Conservation (phyloP, 1,139 yeast genomes). For the Geotrichum phurueaensis region DNA sequence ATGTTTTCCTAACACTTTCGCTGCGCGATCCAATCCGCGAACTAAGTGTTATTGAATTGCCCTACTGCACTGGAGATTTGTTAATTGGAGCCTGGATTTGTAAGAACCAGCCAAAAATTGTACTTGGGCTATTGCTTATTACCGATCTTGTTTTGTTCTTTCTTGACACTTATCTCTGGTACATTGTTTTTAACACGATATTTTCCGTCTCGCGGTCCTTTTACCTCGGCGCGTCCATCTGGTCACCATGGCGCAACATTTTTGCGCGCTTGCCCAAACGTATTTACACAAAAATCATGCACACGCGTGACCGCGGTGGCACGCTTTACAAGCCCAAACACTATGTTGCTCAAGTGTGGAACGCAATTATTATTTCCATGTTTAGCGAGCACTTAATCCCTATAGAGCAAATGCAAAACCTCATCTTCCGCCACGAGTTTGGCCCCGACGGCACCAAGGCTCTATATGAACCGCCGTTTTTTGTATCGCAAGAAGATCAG, state of each 20-base stretch:
- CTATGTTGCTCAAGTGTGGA: constrained; percentile 71
- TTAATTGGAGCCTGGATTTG: constrained; percentile 51
- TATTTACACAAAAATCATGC: constrained; percentile 58
- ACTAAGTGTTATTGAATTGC: constrained; percentile 51
- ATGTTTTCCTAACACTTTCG: constrained; percentile 71
- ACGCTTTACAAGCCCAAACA: constrained; percentile 42
- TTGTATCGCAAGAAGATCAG: constrained; percentile 68
- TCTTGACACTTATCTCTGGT: constrained; percentile 85
- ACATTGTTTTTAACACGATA: constrained; percentile 69
- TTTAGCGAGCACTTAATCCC: constrained; percentile 74
- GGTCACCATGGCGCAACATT: constrained; percentile 84
- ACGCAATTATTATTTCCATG: constrained; percentile 68
- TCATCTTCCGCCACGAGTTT: constrained; percentile 48
- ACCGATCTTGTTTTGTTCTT: constrained; percentile 73
- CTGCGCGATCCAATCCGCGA: constrained; percentile 73
- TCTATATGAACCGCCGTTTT: constrained; percentile 54
- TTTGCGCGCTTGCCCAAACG: constrained; percentile 71
- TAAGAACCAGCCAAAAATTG: constrained; percentile 51
- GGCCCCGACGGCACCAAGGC: constrained; percentile 35
- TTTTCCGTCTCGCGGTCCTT: constrained; percentile 68
- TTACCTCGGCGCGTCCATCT: constrained; percentile 67
- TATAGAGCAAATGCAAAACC: constrained; percentile 52
- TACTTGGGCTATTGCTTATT: constrained; percentile 49
- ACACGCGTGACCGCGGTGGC: constrained; percentile 42
- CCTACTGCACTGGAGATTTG: constrained; percentile 58